Conservation (phyloP, 1,139 yeast genomes). For the Saccharomyces hybrid region DNA sequence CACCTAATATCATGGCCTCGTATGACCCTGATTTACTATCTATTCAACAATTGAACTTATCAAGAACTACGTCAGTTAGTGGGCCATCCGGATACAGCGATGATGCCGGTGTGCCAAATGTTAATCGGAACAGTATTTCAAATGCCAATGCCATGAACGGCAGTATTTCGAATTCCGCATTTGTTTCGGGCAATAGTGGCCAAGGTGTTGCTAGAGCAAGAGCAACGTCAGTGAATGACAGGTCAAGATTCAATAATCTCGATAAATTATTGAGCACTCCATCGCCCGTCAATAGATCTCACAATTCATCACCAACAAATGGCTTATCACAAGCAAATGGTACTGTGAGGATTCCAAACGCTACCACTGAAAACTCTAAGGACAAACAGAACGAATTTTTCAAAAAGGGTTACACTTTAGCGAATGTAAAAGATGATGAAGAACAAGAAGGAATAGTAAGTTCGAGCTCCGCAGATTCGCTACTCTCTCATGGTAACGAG, state of each 20-base stretch:
- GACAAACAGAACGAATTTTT: constrained; percentile 4
- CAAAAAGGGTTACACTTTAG: constrained; percentile 9
- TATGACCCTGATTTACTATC: constrained; percentile 24
- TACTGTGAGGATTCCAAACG: not conserved
- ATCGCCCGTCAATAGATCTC: not conserved
- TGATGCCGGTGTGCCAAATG: not conserved
- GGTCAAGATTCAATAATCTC: constrained; percentile 13
- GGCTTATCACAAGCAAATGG: not conserved
- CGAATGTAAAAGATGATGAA: not conserved
- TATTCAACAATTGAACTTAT: constrained; percentile 27
- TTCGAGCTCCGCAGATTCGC: not conserved
- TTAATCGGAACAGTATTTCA: constrained; percentile 1
- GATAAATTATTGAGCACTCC: constrained; percentile 8
- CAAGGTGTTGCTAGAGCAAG: not conserved
- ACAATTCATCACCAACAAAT: not conserved
- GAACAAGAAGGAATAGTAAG: not conserved
- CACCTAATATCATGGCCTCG: constrained; percentile 15
- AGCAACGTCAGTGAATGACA: constrained; percentile 2
- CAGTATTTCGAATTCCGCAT: constrained; percentile 3
- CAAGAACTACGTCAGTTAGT: constrained; percentile 20
- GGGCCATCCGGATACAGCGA: constrained; percentile 8
- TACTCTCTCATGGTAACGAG: not conserved
- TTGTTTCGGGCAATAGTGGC: constrained; percentile 3
- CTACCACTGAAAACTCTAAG: not conserved
- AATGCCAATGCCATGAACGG: not conserved